Conservation (phyloP, 495 filamentous ascomycete genomes). For the Tirmania nivea region DNA sequence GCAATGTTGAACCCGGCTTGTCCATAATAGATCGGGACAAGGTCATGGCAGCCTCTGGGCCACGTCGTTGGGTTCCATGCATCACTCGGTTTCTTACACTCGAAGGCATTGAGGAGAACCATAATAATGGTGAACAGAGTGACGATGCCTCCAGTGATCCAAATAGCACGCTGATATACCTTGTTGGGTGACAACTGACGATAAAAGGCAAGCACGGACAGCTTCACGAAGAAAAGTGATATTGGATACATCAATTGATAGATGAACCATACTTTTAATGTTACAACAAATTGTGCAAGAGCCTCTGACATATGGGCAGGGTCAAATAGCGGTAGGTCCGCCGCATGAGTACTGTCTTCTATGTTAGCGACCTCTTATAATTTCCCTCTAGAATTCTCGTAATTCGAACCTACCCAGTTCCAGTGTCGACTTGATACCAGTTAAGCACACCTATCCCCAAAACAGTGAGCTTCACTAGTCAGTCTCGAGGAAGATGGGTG, state of each 20-base stretch:
- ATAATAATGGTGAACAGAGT: slow-evolving; percentile 12
- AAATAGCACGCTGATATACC: slow-evolving; percentile 15
- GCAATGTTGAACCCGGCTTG: slow-evolving; percentile 18
- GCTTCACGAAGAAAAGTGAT: slow-evolving; percentile 18
- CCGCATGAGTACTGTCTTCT: neutral
- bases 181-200: slow-evolving; percentile 18
- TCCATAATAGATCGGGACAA: slow-evolving; percentile 14
- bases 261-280: slow-evolving; percentile 15
- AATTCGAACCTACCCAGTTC: slow-evolving; percentile 7
- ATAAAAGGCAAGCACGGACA: slow-evolving; percentile 23
- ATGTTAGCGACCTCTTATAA: neutral
- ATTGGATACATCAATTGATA: slow-evolving; percentile 15
- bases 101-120: slow-evolving; percentile 18
- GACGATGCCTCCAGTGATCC: slow-evolving; percentile 12
- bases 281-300: slow-evolving; percentile 1
- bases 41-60: slow-evolving; percentile 12
- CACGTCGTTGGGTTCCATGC: slow-evolving; percentile 13
- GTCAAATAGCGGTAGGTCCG: neutral
- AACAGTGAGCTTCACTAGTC: slow-evolving; percentile 1
- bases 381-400: neutral
- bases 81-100: slow-evolving; percentile 11
- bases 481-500: no score
- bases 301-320: neutral
- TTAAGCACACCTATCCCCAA: slow-evolving; percentile 14
- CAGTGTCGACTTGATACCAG: slow-evolving; percentile 8